These are phyloP conservation scores for Sporothrix variecibatus DNA, from an alignment of 2,329 filamentous ascomycete species.

Conservation along the genomic window DNA sequence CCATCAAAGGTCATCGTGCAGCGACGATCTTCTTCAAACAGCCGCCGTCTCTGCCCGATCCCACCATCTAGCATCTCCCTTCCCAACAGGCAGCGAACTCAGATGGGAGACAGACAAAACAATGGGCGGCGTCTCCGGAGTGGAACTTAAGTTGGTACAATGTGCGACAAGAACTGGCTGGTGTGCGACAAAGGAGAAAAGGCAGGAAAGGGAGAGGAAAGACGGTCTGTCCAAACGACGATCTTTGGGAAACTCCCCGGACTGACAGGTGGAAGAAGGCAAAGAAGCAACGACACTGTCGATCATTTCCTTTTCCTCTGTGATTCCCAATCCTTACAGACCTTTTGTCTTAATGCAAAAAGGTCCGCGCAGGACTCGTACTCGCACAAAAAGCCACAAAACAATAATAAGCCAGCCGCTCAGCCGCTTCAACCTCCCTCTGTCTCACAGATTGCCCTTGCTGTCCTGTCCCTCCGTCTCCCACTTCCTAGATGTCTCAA, in stretches of 20 bases:
- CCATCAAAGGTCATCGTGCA: neutral
- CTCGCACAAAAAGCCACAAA: neutral
- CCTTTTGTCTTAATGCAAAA: neutral
- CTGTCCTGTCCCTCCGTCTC: neutral
- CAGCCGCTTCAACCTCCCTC: neutral
- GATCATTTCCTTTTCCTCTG: neutral
- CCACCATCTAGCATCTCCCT: neutral
- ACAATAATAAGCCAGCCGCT: neutral
- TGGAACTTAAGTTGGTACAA: neutral
- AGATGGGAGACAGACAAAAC: neutral
- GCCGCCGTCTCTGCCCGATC: neutral
- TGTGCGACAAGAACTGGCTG: neutral
- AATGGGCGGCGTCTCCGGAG: neutral
- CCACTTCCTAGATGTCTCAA: neutral
- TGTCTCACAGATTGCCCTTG: neutral
- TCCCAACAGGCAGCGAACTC: no score
- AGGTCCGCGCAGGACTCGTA: neutral
- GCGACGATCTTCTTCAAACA: conserved; percentile 7
- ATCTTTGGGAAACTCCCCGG: neutral
- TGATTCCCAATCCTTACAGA: neutral
- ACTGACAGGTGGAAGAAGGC: neutral
- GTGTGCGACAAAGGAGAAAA: no score
- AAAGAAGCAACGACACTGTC: neutral
- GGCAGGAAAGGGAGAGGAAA: neutral
- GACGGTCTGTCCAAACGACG: neutral